phyloP scores from a whole-genome alignment of 257 asterid genomes.

The Ophiorrhiza pumila region DNA sequence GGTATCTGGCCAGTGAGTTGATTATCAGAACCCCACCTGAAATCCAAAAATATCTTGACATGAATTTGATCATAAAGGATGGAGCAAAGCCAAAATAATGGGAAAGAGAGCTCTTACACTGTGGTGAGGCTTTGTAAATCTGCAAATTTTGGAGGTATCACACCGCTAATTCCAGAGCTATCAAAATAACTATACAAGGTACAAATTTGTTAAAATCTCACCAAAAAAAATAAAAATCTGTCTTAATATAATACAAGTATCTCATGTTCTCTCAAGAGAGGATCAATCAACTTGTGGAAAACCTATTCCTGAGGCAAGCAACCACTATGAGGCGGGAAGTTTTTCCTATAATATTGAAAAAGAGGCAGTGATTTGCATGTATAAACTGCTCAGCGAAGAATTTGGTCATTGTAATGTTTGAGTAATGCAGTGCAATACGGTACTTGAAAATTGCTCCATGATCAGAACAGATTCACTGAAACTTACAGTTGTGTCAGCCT shows the following conservation, averaged over 20 bases:
- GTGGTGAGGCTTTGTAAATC: slow-evolving; percentile 32
- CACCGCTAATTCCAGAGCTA: slow-evolving; percentile 59
- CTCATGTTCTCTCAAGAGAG: not conserved
- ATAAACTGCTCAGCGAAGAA: not conserved
- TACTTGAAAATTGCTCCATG: not conserved
- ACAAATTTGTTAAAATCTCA: not conserved
- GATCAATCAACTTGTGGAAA: not conserved
- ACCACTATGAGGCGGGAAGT: not conserved
- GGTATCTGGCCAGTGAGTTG: slow-evolving; percentile 73
- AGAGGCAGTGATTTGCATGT: not conserved
- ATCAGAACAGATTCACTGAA: not conserved
- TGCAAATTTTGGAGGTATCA: slow-evolving; percentile 51
- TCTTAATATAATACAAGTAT: not conserved
- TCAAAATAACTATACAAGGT: slow-evolving; percentile 39
- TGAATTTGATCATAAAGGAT: slow-evolving; percentile 6
- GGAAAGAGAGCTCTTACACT: slow-evolving; percentile 36
- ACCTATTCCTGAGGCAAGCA: not conserved
- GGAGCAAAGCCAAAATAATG: not conserved
- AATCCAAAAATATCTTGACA: slow-evolving; percentile 15
- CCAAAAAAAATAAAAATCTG: not conserved
- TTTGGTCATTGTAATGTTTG: not conserved
- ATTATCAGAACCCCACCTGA: slow-evolving; percentile 72
- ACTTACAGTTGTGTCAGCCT: slow-evolving; percentile 53
- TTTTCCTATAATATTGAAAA: not conserved
- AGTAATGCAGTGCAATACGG: not conserved